Evolutionary conservation across 1,139 yeast species (phyloP).

Genomic region (Pichia sp.): DNA sequence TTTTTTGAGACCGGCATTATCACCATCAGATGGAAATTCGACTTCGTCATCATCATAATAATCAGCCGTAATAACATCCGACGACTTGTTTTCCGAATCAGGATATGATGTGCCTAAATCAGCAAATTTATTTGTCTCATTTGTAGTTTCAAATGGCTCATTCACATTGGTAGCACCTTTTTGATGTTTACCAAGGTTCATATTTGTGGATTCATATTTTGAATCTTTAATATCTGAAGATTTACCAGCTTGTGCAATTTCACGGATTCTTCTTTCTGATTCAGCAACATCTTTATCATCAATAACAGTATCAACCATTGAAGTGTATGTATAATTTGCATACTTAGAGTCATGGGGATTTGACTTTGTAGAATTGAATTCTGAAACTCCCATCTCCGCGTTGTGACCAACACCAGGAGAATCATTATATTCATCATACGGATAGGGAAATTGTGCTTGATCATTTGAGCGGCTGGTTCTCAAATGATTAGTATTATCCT

Average conservation of each 20-base stretch:
- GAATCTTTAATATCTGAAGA: neutral
- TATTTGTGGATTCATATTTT: neutral
- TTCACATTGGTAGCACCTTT: neutral
- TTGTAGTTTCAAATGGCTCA: neutral
- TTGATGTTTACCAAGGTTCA: neutral
- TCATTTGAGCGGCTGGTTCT: neutral
- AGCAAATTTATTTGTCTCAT: neutral
- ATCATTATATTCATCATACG: neutral
- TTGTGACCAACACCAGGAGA: neutral
- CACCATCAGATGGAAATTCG: too few relatives aligned
- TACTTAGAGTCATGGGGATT: conserved; percentile 1
- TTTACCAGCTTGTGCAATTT: neutral
- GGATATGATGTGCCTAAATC: neutral
- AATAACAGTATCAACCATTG: conserved; percentile 24
- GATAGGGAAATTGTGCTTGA: neutral
- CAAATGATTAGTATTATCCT: neutral
- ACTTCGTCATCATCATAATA: neutral
- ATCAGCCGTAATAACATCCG: neutral
- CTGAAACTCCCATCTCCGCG: neutral
- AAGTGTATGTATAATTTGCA: conserved; percentile 19
- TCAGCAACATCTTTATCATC: conserved; percentile 13
- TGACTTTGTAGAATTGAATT: neutral
- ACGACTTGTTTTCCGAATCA: neutral
- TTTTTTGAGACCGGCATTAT: too few relatives aligned
- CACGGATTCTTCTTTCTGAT: conserved; percentile 8